A percentile compares a stretch with the other conserved stretches of the same genome.
phyloP scores from a whole-genome alignment of 371 early-diverging fungal genomes.

The Basidiobolus meristosporus region DNA sequence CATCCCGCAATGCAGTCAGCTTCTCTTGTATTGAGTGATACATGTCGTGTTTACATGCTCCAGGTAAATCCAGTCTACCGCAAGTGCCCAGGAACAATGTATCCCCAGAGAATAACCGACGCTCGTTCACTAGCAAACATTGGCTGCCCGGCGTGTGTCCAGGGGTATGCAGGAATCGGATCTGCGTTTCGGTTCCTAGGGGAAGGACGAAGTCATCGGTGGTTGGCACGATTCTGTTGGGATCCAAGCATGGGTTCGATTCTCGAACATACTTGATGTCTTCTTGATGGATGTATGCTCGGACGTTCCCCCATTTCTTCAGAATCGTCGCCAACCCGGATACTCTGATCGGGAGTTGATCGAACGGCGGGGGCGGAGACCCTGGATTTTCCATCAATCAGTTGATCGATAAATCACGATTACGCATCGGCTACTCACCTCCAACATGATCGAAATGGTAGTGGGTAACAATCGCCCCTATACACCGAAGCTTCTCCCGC shows the following conservation, averaged over 20 bases:
- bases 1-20: constrained; percentile 30
- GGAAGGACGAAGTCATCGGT: constrained; percentile 27
- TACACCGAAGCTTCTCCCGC: constrained; percentile 33
- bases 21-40: constrained; percentile 30
- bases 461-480: constrained; percentile 58
- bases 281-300: constrained; percentile 47
- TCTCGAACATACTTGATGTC: constrained; percentile 48
- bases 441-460: constrained; percentile 72
- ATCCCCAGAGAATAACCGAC: constrained; percentile 65
- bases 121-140: constrained; percentile 52
- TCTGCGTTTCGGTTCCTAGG: constrained; percentile 21
- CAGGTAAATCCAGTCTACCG: constrained; percentile 65
- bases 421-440: no score
- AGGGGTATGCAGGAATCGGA: constrained; percentile 66
- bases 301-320: constrained; percentile 39
- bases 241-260: constrained; percentile 40
- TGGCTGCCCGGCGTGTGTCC: constrained; percentile 83
- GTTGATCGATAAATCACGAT: no score
- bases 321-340: constrained; percentile 51
- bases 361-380: constrained; percentile 62
- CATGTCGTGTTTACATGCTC: constrained; percentile 41
- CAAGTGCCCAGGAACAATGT: constrained; percentile 59
- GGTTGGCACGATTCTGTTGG: constrained; percentile 32
- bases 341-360: constrained; percentile 55
- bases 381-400: no score